These are phyloP conservation scores for Sarcodon aspratus DNA, from an alignment of 768 basidiomycete species.

Conservation along the genomic window DNA sequence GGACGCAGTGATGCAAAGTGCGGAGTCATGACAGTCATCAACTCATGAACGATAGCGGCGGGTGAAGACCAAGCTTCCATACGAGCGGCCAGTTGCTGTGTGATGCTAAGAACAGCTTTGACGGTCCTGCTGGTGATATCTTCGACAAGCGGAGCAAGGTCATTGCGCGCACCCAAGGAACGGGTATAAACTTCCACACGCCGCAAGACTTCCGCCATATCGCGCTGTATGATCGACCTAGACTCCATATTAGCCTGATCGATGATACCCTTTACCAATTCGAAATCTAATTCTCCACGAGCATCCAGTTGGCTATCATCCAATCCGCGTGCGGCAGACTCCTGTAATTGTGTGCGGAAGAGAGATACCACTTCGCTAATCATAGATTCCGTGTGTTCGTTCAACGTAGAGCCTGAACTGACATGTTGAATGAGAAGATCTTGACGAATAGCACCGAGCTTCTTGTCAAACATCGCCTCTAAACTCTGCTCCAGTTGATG, in stretches of 20 bases:
- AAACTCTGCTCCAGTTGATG: conserved; percentile 53
- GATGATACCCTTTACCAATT: conserved; percentile 58
- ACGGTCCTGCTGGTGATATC: conserved; percentile 46
- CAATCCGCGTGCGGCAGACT: conserved; percentile 41
- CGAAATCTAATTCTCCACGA: conserved; percentile 68
- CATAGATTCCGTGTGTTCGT: conserved; percentile 43
- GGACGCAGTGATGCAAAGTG: conserved; percentile 47
- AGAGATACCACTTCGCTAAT: conserved; percentile 56
- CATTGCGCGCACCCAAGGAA: conserved; percentile 12
- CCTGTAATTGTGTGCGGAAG: conserved; percentile 58
- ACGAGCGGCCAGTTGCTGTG: conserved; percentile 44
- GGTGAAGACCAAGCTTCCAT: conserved; percentile 48
- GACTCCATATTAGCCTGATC: conserved; percentile 57
- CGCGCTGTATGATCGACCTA: conserved; percentile 43
- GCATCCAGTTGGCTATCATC: conserved; percentile 63
- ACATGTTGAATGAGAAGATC: conserved; percentile 20
- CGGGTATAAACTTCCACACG: conserved; percentile 15
- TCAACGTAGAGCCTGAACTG: conserved; percentile 13
- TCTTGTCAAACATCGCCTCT: conserved; percentile 57
- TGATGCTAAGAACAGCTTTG: conserved; percentile 47
- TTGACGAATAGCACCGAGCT: conserved; percentile 39
- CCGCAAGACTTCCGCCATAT: conserved; percentile 42
- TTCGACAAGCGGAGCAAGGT: conserved; percentile 37
- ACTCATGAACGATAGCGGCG: conserved; percentile 48
- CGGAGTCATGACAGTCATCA: conserved; percentile 47